These are phyloP conservation scores for Poronia punctata DNA, from an alignment of 495 filamentous ascomycete species.

Conservation along the genomic window DNA sequence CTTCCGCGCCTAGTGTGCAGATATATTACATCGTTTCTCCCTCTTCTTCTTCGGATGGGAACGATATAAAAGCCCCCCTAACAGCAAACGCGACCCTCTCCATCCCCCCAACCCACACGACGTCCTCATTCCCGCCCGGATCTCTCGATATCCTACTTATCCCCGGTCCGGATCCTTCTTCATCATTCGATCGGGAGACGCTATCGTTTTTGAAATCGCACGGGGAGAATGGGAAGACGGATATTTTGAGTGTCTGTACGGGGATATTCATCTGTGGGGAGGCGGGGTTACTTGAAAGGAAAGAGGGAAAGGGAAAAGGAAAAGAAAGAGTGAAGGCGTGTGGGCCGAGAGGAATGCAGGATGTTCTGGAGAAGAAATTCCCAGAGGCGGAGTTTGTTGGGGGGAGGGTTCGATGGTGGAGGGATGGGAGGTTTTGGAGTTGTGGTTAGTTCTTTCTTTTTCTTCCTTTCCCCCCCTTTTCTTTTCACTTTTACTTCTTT, in stretches of 20 bases:
- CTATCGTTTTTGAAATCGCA: slow-evolving; percentile 40
- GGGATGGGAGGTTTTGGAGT: slow-evolving; percentile 54
- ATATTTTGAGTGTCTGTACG: slow-evolving; percentile 52
- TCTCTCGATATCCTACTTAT: slow-evolving; percentile 46
- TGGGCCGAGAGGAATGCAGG: slow-evolving; percentile 44
- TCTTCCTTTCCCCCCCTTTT: not conserved
- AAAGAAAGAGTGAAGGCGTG: slow-evolving; percentile 42
- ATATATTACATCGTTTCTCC: slow-evolving; percentile 40
- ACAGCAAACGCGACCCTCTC: too few relatives aligned
- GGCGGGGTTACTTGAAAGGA: slow-evolving; percentile 43
- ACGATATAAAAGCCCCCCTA: too few relatives aligned
- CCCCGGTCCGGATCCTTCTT: slow-evolving; percentile 45
- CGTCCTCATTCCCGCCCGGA: slow-evolving; percentile 43
- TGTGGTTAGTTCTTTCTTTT: slow-evolving; percentile 38
- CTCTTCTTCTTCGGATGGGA: too few relatives aligned
- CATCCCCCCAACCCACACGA: too few relatives aligned
- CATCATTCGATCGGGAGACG: slow-evolving; percentile 25
- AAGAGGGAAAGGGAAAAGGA: too few relatives aligned
- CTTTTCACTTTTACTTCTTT: not conserved
- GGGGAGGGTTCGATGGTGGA: slow-evolving; percentile 39
- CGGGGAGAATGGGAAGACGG: slow-evolving; percentile 23
- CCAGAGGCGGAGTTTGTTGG: slow-evolving; percentile 39
- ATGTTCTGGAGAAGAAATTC: slow-evolving; percentile 32
- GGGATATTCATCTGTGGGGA: slow-evolving; percentile 42
- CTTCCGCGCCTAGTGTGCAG: slow-evolving; percentile 32